A percentile compares a stretch with the other conserved stretches of the same genome.
phyloP scores from a whole-genome alignment of 176 grass and related monocot species.

The Alopecurus myosuroides region DNA sequence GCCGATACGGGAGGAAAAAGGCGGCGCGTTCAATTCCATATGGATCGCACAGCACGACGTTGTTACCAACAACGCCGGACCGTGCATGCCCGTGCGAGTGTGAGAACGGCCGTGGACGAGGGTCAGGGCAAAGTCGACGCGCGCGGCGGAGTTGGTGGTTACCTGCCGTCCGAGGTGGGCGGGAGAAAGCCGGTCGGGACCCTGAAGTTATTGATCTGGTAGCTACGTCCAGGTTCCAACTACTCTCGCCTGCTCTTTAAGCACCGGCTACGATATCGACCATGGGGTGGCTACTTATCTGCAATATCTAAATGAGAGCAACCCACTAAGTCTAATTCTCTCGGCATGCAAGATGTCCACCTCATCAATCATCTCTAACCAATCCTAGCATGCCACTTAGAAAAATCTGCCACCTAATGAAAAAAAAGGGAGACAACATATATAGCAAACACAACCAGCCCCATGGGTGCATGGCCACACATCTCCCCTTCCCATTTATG shows the following conservation, averaged over 20 bases:
- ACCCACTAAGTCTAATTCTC: too few relatives aligned
- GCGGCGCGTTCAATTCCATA: slow-evolving; percentile 52
- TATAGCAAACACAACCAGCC: too few relatives aligned
- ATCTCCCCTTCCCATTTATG: too few relatives aligned
- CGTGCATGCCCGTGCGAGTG: not conserved
- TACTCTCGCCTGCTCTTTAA: slow-evolving; percentile 34
- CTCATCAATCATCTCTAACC: too few relatives aligned
- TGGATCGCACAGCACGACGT: not conserved
- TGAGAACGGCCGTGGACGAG: not conserved
- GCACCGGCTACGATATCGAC: not conserved
- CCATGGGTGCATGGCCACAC: too few relatives aligned
- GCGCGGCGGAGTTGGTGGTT: too few relatives aligned
- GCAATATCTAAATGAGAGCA: too few relatives aligned
- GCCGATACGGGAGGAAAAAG: slow-evolving; percentile 21
- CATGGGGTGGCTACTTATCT: slow-evolving; percentile 25
- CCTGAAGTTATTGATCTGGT: slow-evolving; percentile 17
- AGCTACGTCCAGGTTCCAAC: not conserved
- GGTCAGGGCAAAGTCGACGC: not conserved
- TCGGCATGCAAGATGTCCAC: too few relatives aligned
- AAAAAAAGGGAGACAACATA: too few relatives aligned
- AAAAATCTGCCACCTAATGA: too few relatives aligned
- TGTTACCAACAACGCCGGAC: not conserved
- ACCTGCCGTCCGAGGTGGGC: too few relatives aligned
- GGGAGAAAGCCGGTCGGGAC: not conserved
- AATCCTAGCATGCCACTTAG: too few relatives aligned